Conservation (phyloP, 768 basidiomycete species). For the Lactarius pseudohatsudake region DNA sequence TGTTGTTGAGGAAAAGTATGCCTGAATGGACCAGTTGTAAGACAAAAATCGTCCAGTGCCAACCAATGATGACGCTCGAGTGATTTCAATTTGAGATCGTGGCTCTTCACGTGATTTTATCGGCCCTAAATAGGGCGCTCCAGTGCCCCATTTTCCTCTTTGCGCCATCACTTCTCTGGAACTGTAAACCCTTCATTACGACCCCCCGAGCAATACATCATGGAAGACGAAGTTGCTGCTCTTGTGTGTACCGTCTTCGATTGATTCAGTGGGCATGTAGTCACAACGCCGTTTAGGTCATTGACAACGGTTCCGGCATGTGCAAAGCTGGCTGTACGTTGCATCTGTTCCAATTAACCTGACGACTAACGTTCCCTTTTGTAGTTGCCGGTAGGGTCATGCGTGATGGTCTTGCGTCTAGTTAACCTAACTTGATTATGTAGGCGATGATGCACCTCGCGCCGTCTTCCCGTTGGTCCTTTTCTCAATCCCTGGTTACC, state of each 20-base stretch:
- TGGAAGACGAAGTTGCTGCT: constrained; percentile 70
- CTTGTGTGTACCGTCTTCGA: constrained; percentile 39
- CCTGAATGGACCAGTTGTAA: not conserved
- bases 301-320: constrained; percentile 97
- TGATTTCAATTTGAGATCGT: not conserved
- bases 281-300: constrained; percentile 51
- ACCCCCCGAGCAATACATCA: constrained; percentile 30
- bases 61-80: not conserved
- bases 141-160: constrained; percentile 3
- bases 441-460: constrained; percentile 85
- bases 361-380: not conserved
- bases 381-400: constrained; percentile 16
- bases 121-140: constrained; percentile 1
- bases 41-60: not conserved
- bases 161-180: constrained; percentile 9
- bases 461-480: constrained; percentile 87
- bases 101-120: constrained; percentile 3
- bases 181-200: constrained; percentile 1
- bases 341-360: not conserved
- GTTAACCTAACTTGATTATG: constrained; percentile 14
- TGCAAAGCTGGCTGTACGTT: constrained; percentile 98
- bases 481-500: not conserved
- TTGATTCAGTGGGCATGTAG: not conserved
- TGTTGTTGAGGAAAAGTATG: not conserved
- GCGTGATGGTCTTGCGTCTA: not conserved